Conservation (phyloP, 108 stramenopile species). For the Tribonema minus region DNA sequence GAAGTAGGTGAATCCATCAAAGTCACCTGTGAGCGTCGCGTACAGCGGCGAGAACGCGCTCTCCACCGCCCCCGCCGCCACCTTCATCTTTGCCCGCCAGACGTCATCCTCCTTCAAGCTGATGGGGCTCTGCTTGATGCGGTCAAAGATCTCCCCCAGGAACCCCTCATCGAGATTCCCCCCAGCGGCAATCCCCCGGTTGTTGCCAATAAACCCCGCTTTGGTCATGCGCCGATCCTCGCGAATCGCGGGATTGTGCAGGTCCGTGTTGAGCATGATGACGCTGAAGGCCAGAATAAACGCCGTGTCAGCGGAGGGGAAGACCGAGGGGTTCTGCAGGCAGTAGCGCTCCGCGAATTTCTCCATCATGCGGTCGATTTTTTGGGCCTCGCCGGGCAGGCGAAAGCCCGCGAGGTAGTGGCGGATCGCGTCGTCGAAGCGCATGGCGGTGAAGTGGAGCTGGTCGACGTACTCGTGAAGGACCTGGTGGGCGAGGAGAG, state of each 20-base stretch:
- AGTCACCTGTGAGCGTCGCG: slow-evolving; percentile 53
- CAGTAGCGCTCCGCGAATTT: slow-evolving; percentile 91
- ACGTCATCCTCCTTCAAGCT: slow-evolving; percentile 91
- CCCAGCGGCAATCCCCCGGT: slow-evolving; percentile 92
- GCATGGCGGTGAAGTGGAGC: slow-evolving; percentile 78
- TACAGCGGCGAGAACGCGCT: slow-evolving; percentile 60
- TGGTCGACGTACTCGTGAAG: slow-evolving; percentile 81
- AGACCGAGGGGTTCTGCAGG: slow-evolving; percentile 56
- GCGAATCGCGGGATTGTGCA: slow-evolving; percentile 91
- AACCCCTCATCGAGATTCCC: slow-evolving; percentile 83
- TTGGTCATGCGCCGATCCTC: slow-evolving; percentile 79
- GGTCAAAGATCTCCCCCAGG: slow-evolving; percentile 81
- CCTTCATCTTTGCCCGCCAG: slow-evolving; percentile 1
- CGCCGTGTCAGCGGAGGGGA: slow-evolving; percentile 90
- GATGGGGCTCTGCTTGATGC: slow-evolving; percentile 86
- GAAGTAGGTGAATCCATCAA: no score
- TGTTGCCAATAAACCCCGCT: slow-evolving; percentile 82
- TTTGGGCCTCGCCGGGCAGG: slow-evolving; percentile 97
- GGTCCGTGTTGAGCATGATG: slow-evolving; percentile 97
- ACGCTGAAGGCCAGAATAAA: slow-evolving; percentile 96
- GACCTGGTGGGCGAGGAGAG: slow-evolving; percentile 66
- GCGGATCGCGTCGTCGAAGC: slow-evolving; percentile 90
- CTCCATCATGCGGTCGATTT: slow-evolving; percentile 99
- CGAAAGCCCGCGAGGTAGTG: slow-evolving; percentile 91
- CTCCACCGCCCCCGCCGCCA: slow-evolving; percentile 47